Conservation (phyloP, 805 yeast species). For the Lipomyces spencermartinsiae region DNA sequence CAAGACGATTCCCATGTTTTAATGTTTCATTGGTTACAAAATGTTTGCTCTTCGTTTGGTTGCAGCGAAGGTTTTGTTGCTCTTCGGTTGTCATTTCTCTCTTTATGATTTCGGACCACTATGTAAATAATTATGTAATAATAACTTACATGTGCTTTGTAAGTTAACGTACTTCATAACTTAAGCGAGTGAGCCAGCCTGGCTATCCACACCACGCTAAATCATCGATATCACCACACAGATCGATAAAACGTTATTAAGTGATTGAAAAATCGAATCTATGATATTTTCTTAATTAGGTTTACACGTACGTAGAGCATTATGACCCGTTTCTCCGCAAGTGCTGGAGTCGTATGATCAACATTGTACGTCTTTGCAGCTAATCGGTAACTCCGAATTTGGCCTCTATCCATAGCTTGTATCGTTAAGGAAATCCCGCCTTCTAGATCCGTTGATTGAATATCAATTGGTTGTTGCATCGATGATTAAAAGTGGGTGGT, state of each 20-base stretch:
- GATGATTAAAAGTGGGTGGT: neutral
- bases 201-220: neutral
- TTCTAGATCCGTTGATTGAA: neutral
- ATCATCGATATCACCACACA: conserved; percentile 6
- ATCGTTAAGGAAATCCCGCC: neutral
- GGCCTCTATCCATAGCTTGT: neutral
- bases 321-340: neutral
- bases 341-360: neutral
- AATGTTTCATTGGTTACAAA: too few relatives aligned
- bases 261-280: neutral
- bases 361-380: neutral
- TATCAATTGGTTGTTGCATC: neutral
- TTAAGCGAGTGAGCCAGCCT: neutral
- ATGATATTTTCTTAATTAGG: neutral
- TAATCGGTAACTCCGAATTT: conserved; percentile 4
- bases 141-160: too few relatives aligned
- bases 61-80: too few relatives aligned
- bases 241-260: neutral
- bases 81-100: too few relatives aligned
- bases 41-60: too few relatives aligned
- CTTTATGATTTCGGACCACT: too few relatives aligned
- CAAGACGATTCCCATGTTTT: too few relatives aligned
- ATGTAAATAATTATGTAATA: too few relatives aligned
- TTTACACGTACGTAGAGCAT: conserved; percentile 3
- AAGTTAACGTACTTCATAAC: too few relatives aligned